Percentiles rank a stretch among this genome's conserved stretches.
phyloP scores from a whole-genome alignment of 805 yeast genomes.

The Barnettozyma californica region DNA sequence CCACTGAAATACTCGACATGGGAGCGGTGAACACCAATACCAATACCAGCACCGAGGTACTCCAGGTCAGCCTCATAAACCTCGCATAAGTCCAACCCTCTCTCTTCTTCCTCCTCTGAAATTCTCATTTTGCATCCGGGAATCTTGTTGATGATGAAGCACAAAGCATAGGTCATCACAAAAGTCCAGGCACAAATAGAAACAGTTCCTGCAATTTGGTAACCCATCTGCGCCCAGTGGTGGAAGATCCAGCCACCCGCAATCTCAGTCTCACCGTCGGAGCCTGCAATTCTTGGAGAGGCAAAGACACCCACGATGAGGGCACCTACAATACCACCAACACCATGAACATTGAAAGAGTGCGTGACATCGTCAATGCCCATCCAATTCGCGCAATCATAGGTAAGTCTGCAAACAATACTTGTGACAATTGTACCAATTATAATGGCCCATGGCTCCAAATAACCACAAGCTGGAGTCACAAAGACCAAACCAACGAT shows the following conservation, averaged over 20 bases:
- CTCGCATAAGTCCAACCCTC: constrained; percentile 47
- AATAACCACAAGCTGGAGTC: constrained; percentile 91
- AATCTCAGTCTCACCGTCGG: constrained; percentile 80
- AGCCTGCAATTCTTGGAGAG: constrained; percentile 78
- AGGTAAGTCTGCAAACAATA: constrained; percentile 76
- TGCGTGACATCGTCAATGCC: constrained; percentile 89
- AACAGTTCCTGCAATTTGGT: constrained; percentile 62
- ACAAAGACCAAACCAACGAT: constrained; percentile 96
- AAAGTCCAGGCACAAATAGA: constrained; percentile 41
- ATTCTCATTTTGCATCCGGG: constrained; percentile 47
- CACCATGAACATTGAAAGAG: constrained; percentile 94
- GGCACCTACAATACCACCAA: constrained; percentile 89
- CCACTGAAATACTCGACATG: constrained; percentile 16
- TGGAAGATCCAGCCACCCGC: constrained; percentile 92
- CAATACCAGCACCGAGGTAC: constrained; percentile 23
- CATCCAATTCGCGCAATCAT: constrained; percentile 72
- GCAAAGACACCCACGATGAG: constrained; percentile 83
- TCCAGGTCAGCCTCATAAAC: constrained; percentile 41
- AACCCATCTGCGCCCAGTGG: constrained; percentile 87
- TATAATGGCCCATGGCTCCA: constrained; percentile 89
- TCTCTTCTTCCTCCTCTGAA: constrained; percentile 39
- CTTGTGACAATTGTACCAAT: constrained; percentile 79
- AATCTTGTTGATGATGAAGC: constrained; percentile 43
- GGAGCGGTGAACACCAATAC: background rate
- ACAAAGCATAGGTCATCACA: constrained; percentile 36